Conservation (phyloP, 2,329 filamentous ascomycete genomes). For the Curvularia hawaiiensis region DNA sequence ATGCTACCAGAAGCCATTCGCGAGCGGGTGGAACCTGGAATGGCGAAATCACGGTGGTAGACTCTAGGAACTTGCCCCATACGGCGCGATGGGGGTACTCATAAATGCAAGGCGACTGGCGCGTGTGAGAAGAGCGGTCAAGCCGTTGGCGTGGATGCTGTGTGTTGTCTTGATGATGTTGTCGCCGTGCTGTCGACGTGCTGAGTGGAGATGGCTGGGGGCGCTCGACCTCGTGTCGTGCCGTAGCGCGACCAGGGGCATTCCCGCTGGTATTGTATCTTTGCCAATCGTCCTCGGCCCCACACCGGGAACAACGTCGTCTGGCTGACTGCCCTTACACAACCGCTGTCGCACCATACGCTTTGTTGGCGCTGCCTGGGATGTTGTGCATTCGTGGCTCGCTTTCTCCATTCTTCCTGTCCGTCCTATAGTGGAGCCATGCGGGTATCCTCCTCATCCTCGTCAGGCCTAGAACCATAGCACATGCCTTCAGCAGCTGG, state of each 20-base stretch:
- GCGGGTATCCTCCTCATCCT: neutral
- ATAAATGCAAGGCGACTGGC: conserved; percentile 23
- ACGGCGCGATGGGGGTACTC: conserved; percentile 34
- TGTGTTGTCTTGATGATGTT: conserved; percentile 6
- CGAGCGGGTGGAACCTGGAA: conserved; percentile 42
- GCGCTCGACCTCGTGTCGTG: conserved; percentile 1
- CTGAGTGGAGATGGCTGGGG: conserved; percentile 10
- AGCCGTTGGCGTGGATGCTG: neutral
- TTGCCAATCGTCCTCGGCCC: neutral
- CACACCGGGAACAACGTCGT: neutral
- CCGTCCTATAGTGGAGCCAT: neutral
- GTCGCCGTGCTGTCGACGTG: conserved; percentile 7
- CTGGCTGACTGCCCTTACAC: neutral
- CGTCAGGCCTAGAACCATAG: neutral
- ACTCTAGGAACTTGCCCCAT: conserved; percentile 46
- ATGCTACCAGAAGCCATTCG: conserved; percentile 56
- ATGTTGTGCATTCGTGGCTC: neutral
- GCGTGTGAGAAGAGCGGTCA: neutral
- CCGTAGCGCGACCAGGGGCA: neutral
- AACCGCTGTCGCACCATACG: neutral
- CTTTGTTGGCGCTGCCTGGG: neutral
- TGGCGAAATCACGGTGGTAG: conserved; percentile 51
- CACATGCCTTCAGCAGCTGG: neutral
- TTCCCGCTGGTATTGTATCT: neutral
- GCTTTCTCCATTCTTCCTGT: neutral